Base-by-base conservation (phyloP, 257 asterid species). In the Linaria vulgaris region DNA sequence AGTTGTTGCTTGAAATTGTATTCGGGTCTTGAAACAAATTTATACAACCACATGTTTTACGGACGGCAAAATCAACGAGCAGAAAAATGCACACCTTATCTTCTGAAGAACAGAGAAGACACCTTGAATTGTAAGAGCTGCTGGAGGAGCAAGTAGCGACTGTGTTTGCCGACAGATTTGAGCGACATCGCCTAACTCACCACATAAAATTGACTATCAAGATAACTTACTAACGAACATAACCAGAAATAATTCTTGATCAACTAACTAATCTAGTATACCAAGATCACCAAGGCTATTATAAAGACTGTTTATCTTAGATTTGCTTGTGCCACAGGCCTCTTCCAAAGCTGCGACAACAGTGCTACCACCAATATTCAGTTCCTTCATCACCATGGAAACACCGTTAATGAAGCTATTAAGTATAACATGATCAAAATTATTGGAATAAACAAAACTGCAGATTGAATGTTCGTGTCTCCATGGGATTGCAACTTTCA, bases 111-210 rank as follows among this genome's bases (percentile, higher is more conserved):
- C 63, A 62, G 84, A 76, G 78, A 65, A 91, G 61, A 91, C 90
- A 44, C 94, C 94, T 78, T 76, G 85, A 75, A 91, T 73, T 50
- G 98, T 84, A 69, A 91, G 91, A 21, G 76, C 75, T 64, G 94
- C 68, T 62, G 92, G 95, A 53, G 94, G 87, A 65, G 87, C 94
- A 76, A 88, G 95, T 57, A 84, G 84, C 50, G 90, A 75, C 68
- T 91, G 96, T 49, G 79, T 88, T 80, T 83, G 94, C 52, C 96
- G 90, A 80, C 91, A 91, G 76, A 82, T 85, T 77, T 88, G 91
- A 72, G 98, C 95, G 81, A 86, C 98, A 83, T 91, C 98, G 78
- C 98, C 98, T 91, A 74, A 86, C 79, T 48, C 68, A 70, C 63
- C 13, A 64, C 49, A 63, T 19, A 67, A 43, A 65, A 54, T 72